Percentiles rank a stretch among this genome's conserved stretches.
Conservation (phyloP, 805 yeast genomes). For the Candida nonsorbophila region DNA sequence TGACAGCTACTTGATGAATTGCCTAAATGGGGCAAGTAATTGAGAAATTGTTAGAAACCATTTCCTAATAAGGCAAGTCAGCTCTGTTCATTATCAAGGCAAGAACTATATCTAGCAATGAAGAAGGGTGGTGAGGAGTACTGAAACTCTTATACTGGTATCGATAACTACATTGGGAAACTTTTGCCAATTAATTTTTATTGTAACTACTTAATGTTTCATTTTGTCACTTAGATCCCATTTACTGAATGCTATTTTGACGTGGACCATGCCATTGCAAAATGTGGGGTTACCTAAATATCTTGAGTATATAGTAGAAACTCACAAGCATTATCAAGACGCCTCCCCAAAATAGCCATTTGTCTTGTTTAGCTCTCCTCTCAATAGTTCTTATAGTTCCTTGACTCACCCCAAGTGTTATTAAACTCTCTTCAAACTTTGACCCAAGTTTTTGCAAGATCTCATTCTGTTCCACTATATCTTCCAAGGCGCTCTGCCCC, state of each 20-base stretch:
- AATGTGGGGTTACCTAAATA: slow-evolving; percentile 45
- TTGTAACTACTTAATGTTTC: no score
- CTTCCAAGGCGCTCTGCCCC: slow-evolving; percentile 83
- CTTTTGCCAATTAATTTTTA: no score
- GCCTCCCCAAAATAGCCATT: slow-evolving; percentile 79
- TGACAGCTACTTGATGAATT: slow-evolving; percentile 10
- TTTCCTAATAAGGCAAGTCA: slow-evolving; percentile 1
- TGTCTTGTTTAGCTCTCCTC: slow-evolving; percentile 78
- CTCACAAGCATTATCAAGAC: slow-evolving; percentile 54
- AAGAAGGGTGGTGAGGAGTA: no score
- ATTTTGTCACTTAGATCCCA: no score
- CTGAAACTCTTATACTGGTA: no score
- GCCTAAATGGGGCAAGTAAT: slow-evolving; percentile 14
- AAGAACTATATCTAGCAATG: background rate
- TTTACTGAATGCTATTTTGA: background rate
- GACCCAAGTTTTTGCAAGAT: slow-evolving; percentile 57
- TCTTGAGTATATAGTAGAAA: slow-evolving; percentile 63
- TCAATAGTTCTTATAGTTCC: slow-evolving; percentile 79
- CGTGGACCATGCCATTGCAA: background rate
- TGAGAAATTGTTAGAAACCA: background rate
- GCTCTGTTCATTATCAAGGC: background rate
- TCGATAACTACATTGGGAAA: no score
- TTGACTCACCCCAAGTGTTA: slow-evolving; percentile 81
- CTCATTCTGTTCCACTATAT: slow-evolving; percentile 79
- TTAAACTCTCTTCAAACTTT: slow-evolving; percentile 61